These are phyloP conservation scores for Buddleja alternifolia DNA, from an alignment of 257 asterid species.

Conservation along the genomic window DNA sequence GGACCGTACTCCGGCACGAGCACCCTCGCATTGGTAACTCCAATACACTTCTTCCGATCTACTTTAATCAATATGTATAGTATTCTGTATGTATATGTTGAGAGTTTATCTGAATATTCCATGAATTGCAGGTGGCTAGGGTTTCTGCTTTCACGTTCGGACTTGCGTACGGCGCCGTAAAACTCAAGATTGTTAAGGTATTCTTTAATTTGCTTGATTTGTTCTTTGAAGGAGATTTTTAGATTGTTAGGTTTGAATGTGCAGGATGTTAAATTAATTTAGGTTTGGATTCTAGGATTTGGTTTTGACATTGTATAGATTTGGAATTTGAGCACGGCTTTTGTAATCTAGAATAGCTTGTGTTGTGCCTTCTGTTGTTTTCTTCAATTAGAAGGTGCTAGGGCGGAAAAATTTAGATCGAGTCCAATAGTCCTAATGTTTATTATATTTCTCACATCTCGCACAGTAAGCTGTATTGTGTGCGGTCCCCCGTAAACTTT, in stretches of 20 bases:
- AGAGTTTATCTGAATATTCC: constrained; percentile 13
- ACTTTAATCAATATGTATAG: background rate
- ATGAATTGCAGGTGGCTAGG: constrained; percentile 55
- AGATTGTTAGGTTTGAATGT: background rate
- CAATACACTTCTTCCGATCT: constrained; percentile 24
- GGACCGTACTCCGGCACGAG: constrained; percentile 67
- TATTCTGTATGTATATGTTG: background rate
- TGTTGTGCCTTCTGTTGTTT: background rate
- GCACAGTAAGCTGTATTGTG: too few species aligned
- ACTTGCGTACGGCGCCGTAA: constrained; percentile 52
- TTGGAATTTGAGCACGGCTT: background rate
- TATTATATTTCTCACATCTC: too few species aligned
- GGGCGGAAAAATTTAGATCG: too few species aligned
- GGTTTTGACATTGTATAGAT: background rate
- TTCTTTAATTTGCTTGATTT: background rate
- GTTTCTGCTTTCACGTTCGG: constrained; percentile 59
- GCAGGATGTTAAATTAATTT: too few species aligned
- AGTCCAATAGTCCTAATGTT: too few species aligned
- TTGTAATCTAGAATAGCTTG: background rate
- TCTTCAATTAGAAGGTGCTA: background rate
- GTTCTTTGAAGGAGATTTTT: background rate
- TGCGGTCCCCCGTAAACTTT: too few species aligned
- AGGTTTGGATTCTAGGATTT: background rate
- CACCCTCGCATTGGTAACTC: constrained; percentile 49
- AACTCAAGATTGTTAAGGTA: constrained; percentile 56